Evolutionary conservation across 2,329 filamentous ascomycete species (phyloP).

Genomic region (Colletotrichum agaves): DNA sequence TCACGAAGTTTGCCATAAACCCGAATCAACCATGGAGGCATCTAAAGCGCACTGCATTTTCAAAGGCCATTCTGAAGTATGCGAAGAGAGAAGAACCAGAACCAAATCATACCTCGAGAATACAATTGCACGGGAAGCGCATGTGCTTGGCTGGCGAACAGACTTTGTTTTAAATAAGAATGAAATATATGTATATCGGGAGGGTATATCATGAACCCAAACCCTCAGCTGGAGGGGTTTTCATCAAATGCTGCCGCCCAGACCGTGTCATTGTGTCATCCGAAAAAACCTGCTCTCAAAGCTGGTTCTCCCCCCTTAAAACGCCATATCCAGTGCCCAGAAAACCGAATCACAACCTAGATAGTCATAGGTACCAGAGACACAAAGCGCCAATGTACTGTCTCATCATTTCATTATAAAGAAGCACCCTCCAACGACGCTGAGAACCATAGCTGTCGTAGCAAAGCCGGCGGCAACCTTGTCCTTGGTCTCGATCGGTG

Average conservation of each 20-base stretch:
- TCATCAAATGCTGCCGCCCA: slow-evolving; percentile 10
- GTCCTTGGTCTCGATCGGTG: slow-evolving; percentile 60
- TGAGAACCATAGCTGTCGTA: slow-evolving; percentile 61
- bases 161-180: background rate
- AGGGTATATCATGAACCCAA: slow-evolving; percentile 29
- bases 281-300: slow-evolving; percentile 33
- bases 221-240: slow-evolving; percentile 1
- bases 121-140: background rate
- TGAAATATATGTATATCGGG: slow-evolving; percentile 1
- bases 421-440: slow-evolving; percentile 60
- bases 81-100: background rate
- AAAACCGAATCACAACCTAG: slow-evolving; percentile 9
- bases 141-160: background rate
- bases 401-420: slow-evolving; percentile 57
- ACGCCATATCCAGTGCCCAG: slow-evolving; percentile 12
- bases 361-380: background rate
- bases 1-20: background rate
- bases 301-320: slow-evolving; percentile 3
- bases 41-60: slow-evolving; percentile 13
- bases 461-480: slow-evolving; percentile 66
- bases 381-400: no score
- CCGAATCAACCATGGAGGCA: background rate
- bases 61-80: background rate
- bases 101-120: background rate
- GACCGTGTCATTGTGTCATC: slow-evolving; percentile 1